These are phyloP conservation scores for Colletotrichum tropicale DNA, from an alignment of 2,329 filamentous ascomycete species.

Conservation along the genomic window DNA sequence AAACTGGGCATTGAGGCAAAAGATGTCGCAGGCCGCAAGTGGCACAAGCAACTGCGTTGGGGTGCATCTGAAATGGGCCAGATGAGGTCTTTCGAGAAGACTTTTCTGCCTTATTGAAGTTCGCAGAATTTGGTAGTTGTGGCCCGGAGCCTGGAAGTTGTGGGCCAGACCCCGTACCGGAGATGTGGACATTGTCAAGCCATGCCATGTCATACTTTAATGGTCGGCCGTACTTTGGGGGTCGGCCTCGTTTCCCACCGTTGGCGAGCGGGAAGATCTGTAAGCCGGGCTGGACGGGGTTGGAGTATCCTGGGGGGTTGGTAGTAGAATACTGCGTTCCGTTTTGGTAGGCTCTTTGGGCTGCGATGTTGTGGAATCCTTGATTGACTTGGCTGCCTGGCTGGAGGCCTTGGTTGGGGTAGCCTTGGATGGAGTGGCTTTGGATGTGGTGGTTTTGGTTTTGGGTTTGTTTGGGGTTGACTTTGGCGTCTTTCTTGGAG, in stretches of 20 bases:
- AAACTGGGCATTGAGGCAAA: background rate
- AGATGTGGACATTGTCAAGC: background rate
- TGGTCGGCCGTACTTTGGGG: background rate
- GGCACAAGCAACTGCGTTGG: background rate
- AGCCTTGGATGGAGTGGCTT: background rate
- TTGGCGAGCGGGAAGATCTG: background rate
- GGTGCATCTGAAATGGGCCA: background rate
- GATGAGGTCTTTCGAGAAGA: background rate
- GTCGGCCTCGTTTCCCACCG: background rate
- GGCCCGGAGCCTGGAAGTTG: background rate
- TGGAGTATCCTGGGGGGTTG: background rate
- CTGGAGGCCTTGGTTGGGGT: background rate
- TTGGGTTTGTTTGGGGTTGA: background rate
- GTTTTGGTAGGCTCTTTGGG: background rate
- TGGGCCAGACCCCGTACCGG: background rate
- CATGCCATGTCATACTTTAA: constrained; percentile 5
- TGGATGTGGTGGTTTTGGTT: background rate
- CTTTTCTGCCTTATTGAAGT: background rate
- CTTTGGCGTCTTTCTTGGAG: background rate
- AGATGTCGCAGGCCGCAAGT: constrained; percentile 6
- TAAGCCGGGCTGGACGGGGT: background rate
- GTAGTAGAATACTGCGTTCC: background rate
- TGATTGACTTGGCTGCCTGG: background rate
- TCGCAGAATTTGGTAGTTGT: background rate
- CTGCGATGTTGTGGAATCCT: background rate